Evolutionary conservation across 139 green algal species (phyloP).

Genomic region (Astrephomene gubernaculifera): DNA sequence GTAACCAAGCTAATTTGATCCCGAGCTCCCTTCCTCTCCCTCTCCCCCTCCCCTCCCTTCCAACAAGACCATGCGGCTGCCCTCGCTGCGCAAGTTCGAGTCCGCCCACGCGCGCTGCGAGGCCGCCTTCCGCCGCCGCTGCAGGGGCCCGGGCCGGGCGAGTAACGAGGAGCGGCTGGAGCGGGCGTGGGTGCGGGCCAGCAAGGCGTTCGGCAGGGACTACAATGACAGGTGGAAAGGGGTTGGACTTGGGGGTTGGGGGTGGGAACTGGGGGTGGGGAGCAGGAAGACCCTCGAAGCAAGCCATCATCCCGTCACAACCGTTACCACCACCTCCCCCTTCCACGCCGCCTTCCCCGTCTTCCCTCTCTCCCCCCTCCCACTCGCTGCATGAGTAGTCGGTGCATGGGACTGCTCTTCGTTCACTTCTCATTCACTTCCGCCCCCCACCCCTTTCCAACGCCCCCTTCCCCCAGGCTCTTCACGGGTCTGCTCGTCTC

Average conservation of each 20-base stretch:
- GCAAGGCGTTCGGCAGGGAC: slow-evolving; percentile 70
- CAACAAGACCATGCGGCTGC: slow-evolving; percentile 62
- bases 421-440: background rate
- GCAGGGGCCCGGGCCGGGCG: slow-evolving; percentile 65
- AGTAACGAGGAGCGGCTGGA: slow-evolving; percentile 46
- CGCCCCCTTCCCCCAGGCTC: slow-evolving; percentile 48
- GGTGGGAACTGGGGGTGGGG: background rate
- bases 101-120: slow-evolving; percentile 60
- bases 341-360: no score
- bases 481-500: slow-evolving; percentile 75
- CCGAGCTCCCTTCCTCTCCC: background rate
- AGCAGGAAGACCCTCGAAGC: background rate
- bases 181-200: slow-evolving; percentile 63
- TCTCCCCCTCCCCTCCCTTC: background rate
- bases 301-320: no score
- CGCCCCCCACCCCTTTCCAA: background rate
- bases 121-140: slow-evolving; percentile 61
- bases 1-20: background rate
- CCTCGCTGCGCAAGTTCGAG: slow-evolving; percentile 74
- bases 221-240: slow-evolving; percentile 78
- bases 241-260: no score
- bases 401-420: no score
- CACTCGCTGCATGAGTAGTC: no score
- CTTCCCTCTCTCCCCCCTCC: no score
- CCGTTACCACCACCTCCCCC: no score